Base-by-base conservation (phyloP, 345 rosid genomes). In the Sisymbrium altissimum region DNA sequence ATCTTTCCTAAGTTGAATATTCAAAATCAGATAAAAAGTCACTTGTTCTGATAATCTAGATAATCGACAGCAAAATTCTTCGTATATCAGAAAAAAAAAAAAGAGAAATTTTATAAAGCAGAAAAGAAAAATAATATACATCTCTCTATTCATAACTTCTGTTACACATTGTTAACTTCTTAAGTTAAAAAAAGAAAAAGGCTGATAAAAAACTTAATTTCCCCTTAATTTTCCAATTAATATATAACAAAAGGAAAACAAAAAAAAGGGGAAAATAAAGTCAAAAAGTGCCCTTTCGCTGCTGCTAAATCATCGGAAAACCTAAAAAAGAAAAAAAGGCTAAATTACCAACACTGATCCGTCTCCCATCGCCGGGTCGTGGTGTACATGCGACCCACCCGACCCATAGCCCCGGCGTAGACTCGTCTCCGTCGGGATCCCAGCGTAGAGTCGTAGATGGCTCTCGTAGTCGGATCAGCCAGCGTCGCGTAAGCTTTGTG, bases 281-380 rank as follows among this genome's bases (percentile, higher is more conserved):
- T 54, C 0, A 70, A 70, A 76, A 70, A 76, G 49, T 70, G 61
- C 25, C 41, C 10, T 65, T 64, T 64, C n/a, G 43, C 21, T 11
- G 41, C 36, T 49, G 36, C 72, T 40, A 77, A 71, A 64, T 45
- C 36, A 76, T 53, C 23, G 43, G 43, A 27, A 30, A 41, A 3
- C 38, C 71, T 38, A 48, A 58, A 74, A 35, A 49, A 0, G 1
- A 48, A 58, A 23, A 0, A 33, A 38, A 0, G 2, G 9, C 50
- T 38, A 46, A 19, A 9, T 78, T 77, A 91, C 97, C 97, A 91
- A 82, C 97, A 91, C 86, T 91, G 97, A 73, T 91, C 97, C 45
- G 97, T 91, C 56, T 91, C 97, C 97, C 97, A 91, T 65, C 84
- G 85, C 72, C 93, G 88, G 76, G 89, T 73, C 15, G 85, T 49